A percentile compares a stretch with the other conserved stretches of the same genome.
These are phyloP conservation scores for Phoenix dactylifera DNA, from an alignment of 176 grass and related monocot genomes.

Conservation along the genomic window DNA sequence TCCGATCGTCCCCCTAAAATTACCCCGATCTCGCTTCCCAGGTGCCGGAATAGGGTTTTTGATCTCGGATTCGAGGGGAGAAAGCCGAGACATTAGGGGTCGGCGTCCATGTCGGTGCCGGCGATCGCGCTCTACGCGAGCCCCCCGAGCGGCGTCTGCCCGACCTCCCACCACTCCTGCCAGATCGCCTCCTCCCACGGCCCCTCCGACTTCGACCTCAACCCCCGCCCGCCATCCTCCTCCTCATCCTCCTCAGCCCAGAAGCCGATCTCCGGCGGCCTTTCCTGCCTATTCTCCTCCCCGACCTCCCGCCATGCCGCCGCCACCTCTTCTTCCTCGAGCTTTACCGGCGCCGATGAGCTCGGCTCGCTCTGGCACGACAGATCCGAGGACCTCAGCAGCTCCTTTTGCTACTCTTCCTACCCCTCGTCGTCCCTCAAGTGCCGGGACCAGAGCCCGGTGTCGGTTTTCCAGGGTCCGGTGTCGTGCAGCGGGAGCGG, in stretches of 20 bases:
- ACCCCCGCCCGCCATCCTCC: slow-evolving; percentile 18
- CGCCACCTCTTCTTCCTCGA: slow-evolving; percentile 1
- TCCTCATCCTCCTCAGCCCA: slow-evolving; percentile 29
- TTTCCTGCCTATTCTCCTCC: slow-evolving; percentile 82
- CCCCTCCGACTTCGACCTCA: slow-evolving; percentile 32
- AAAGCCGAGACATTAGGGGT: background rate
- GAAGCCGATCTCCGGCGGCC: slow-evolving; percentile 35
- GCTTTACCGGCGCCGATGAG: slow-evolving; percentile 9
- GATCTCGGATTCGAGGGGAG: background rate
- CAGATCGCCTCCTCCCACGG: slow-evolving; percentile 20
- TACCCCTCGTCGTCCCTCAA: slow-evolving; percentile 46
- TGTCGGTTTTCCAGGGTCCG: slow-evolving; percentile 30
- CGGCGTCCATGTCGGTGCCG: slow-evolving; percentile 50
- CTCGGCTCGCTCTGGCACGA: slow-evolving; percentile 51
- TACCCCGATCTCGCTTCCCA: too few species aligned
- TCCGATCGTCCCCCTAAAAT: background rate
- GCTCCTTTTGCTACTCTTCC: slow-evolving; percentile 25
- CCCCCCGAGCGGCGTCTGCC: slow-evolving; percentile 26
- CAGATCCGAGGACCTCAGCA: slow-evolving; percentile 41
- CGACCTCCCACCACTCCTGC: slow-evolving; percentile 13
- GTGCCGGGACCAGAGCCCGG: slow-evolving; percentile 39
- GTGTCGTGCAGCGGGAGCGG: slow-evolving; percentile 29
- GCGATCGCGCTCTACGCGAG: slow-evolving; percentile 59
- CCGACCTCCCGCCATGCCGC: slow-evolving; percentile 24
- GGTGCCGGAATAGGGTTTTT: background rate